Evolutionary conservation across 139 green algal species (phyloP).

Genomic region (Pseudopediastrum boryanum): DNA sequence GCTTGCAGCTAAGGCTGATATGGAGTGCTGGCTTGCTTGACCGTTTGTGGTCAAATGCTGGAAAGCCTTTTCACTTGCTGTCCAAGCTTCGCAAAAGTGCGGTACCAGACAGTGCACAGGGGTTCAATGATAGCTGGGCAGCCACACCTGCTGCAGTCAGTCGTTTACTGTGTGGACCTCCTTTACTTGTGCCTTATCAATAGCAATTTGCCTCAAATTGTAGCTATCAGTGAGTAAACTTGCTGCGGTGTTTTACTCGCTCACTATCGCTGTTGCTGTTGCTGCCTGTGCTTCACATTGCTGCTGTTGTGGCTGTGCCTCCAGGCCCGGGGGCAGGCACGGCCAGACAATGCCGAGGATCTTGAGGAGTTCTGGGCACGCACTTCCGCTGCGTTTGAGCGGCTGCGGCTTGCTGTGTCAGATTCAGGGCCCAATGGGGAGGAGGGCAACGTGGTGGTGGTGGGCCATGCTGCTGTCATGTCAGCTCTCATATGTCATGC

Average conservation of each 20-base stretch:
- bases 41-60: too few relatives aligned
- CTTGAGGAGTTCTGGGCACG: conserved; percentile 42
- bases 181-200: neutral
- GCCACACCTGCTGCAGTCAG: neutral
- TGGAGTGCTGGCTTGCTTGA: too few relatives aligned
- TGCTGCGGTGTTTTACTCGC: neutral
- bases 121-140: neutral
- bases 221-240: neutral
- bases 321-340: conserved; percentile 1
- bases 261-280: neutral
- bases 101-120: neutral
- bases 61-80: too few relatives aligned
- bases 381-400: conserved; percentile 3
- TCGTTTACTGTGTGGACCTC: neutral
- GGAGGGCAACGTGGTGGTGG: conserved; percentile 47
- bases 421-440: conserved; percentile 17
- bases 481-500: conserved; percentile 55
- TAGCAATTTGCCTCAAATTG: neutral
- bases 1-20: too few relatives aligned
- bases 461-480: conserved; percentile 48
- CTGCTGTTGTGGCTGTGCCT: neutral
- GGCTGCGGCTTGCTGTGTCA: conserved; percentile 6
- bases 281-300: neutral
- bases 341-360: conserved; percentile 16
- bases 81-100: neutral